Base-by-base conservation (phyloP, 768 basidiomycete genomes). In the Pleurotus tuber-regium region DNA sequence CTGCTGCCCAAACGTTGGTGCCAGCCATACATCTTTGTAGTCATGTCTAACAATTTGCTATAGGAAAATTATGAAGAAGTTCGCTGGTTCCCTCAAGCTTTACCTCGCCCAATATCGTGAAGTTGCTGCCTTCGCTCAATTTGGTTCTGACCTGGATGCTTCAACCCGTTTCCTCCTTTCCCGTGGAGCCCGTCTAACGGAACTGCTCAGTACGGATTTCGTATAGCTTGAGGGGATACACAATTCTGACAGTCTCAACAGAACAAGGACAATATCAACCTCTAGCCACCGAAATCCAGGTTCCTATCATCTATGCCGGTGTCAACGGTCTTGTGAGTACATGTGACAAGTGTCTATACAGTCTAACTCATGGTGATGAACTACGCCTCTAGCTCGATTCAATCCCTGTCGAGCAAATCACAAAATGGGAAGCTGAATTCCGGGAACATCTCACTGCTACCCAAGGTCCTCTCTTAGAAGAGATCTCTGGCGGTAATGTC, bases 51-150 rank as follows among this genome's bases (percentile, higher is more conserved):
- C 48, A 31, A 53, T 38, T 29, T 49, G 21, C 35, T 43, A 38
- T 38, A 90, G 87, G 61, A 93, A 95, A 77, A 93, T 98, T 77
- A 98, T 99, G 97, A 99, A 98, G 89, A 95, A 98, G 79, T 98
- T 98, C 63, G 97, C 97, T 63, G 97, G 97, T 82, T 98, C 97
- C 50, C 86, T 98, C 62, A 98, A 98, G 79, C 85, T 99, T 41
- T 99, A 99, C 85, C 92, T 99, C 60, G 97, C 97, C 25, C 97
- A 99, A 72, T 99, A 98, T 80, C 95, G 97, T 88, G 97, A 99
- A 82, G 97, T 99, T 61, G 97, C 97, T 60, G 94, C 94, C 59
- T 97, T 96, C 67, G 94, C 96, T 53, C 97, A 98, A 70, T 99
- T 99, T 79, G 97, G 97, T 84, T 99, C 97, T 64, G 97, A 99